Evolutionary conservation across 345 rosid species (phyloP).

Genomic region (Lumnitzera littorea): DNA sequence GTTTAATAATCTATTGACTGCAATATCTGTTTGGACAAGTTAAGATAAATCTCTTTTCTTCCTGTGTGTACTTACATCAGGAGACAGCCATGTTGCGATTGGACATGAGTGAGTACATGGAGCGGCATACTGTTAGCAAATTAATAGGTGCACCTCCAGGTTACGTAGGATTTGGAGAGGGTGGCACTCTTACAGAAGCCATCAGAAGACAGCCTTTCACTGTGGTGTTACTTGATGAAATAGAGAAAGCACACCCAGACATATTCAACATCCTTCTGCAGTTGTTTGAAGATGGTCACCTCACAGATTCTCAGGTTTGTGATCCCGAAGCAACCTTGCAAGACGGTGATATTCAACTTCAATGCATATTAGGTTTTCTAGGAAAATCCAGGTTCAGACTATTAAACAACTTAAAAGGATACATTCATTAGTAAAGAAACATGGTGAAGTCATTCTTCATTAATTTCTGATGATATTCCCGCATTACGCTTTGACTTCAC

Average conservation of each 20-base stretch:
- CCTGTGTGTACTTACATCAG: conserved; percentile 27
- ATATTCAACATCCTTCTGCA: conserved; percentile 95
- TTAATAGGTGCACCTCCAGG: conserved; percentile 96
- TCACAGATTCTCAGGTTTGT: conserved; percentile 93
- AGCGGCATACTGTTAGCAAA: conserved; percentile 94
- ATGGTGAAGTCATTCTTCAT: too few relatives aligned
- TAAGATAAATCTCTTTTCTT: not conserved
- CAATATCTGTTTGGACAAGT: too few relatives aligned
- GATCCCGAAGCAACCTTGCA: not conserved
- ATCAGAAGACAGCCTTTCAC: conserved; percentile 91
- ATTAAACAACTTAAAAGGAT: too few relatives aligned
- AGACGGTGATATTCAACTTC: not conserved
- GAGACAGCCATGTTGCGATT: conserved; percentile 89
- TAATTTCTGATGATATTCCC: too few relatives aligned
- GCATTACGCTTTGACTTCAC: not conserved
- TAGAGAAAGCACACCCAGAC: conserved; percentile 96
- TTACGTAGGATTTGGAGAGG: conserved; percentile 89
- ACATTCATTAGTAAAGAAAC: too few relatives aligned
- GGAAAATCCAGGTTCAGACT: too few relatives aligned
- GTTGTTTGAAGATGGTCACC: conserved; percentile 94
- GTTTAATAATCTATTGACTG: too few relatives aligned
- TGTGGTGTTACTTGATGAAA: conserved; percentile 77
- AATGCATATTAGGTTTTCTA: too few relatives aligned
- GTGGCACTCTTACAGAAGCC: conserved; percentile 93
- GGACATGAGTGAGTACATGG: conserved; percentile 99